Evolutionary conservation across 1,284 basidiomycete genomes (phyloP).

Genomic region (Earliella scabrosa): DNA sequence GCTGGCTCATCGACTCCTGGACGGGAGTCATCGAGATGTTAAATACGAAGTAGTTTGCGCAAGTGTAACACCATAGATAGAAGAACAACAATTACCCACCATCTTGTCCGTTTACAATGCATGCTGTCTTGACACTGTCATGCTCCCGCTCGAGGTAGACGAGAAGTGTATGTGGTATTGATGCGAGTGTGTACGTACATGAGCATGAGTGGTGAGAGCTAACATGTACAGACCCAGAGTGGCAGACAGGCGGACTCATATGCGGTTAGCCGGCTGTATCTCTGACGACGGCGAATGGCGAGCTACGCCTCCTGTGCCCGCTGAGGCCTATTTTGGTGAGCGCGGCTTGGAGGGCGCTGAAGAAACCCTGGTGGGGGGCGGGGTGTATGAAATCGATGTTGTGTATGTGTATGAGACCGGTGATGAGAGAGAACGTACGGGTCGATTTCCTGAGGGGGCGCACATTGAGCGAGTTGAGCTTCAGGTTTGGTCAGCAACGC

Average conservation of each 20-base stretch:
- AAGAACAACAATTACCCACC: no score
- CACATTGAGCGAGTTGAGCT: neutral
- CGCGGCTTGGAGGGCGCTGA: conserved; percentile 58
- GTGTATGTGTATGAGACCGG: conserved; percentile 67
- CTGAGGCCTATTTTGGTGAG: conserved; percentile 40
- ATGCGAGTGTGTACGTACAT: no score
- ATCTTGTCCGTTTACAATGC: no score
- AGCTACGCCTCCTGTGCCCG: conserved; percentile 20
- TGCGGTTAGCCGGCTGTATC: neutral
- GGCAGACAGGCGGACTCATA: no score
- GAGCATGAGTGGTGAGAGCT: no score
- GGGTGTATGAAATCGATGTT: conserved; percentile 73
- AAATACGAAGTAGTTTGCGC: no score
- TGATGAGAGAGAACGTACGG: conserved; percentile 70
- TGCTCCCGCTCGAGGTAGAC: no score
- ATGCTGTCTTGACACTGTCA: no score
- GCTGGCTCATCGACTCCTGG: conserved; percentile 65
- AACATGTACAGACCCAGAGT: no score
- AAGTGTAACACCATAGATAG: no score
- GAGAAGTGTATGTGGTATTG: no score
- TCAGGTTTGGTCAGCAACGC: neutral
- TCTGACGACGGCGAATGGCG: neutral
- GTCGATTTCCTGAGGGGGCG: conserved; percentile 58
- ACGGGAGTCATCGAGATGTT: conserved; percentile 70
- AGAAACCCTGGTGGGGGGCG: conserved; percentile 71